Evolutionary conservation across 1,284 basidiomycete genomes (phyloP).

Genomic region (Coniferiporia sulphurascens): DNA sequence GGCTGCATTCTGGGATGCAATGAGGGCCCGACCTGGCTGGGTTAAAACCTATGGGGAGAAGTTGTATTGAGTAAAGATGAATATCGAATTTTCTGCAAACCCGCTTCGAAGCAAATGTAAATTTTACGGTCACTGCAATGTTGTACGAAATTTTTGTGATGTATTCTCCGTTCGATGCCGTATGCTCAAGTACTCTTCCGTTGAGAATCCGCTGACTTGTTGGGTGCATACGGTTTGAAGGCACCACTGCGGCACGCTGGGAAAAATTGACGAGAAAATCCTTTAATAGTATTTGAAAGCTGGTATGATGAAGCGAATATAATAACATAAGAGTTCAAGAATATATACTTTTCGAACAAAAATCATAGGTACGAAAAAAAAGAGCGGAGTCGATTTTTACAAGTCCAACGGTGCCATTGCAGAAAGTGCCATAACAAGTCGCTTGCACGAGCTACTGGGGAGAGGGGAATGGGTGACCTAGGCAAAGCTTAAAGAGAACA

Average conservation of each 20-base stretch:
- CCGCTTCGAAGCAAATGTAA: neutral
- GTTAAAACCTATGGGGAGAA: slow-evolving; percentile 54
- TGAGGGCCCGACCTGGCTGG: slow-evolving; percentile 64
- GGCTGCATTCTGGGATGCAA: slow-evolving; percentile 61
- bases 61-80: slow-evolving; percentile 33
- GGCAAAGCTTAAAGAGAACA: neutral
- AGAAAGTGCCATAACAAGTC: neutral
- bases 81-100: neutral
- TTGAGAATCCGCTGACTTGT: neutral
- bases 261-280: neutral
- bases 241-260: no score
- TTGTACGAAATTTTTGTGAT: neutral
- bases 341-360: neutral
- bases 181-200: neutral
- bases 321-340: neutral
- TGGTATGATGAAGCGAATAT: neutral
- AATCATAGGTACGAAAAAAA: neutral
- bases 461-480: neutral
- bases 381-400: neutral
- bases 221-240: no score
- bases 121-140: neutral
- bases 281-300: neutral
- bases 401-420: no score
- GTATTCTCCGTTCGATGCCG: neutral
- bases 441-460: neutral